Evolutionary conservation across 768 basidiomycete genomes (phyloP).

Genomic region (Mycena olivaceomarginata): DNA sequence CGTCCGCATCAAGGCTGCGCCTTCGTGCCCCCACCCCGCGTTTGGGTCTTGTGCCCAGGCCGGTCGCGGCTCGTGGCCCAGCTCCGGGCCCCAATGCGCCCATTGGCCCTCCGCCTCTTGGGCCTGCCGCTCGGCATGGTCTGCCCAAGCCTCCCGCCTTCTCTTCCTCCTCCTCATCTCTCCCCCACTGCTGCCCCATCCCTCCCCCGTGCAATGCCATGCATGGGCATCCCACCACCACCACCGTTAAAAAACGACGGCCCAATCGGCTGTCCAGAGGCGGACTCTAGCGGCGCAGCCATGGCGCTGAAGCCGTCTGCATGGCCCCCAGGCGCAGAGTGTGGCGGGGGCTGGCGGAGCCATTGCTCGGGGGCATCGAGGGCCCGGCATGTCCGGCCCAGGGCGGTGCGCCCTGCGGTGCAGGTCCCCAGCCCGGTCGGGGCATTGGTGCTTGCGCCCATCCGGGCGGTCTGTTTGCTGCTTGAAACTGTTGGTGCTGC

Average conservation of each 20-base stretch:
- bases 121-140: no score
- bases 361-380: slow-evolving; percentile 21
- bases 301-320: slow-evolving; percentile 31
- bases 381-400: slow-evolving; percentile 17
- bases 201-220: background rate
- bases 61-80: background rate
- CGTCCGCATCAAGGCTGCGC: slow-evolving; percentile 5
- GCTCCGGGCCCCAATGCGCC: background rate
- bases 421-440: slow-evolving; percentile 35
- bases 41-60: slow-evolving; percentile 2
- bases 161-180: background rate
- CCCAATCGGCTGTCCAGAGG: slow-evolving; percentile 29
- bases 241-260: slow-evolving; percentile 23
- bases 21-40: background rate
- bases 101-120: background rate
- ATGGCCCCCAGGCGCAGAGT: slow-evolving; percentile 4
- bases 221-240: background rate
- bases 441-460: slow-evolving; percentile 26
- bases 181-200: background rate
- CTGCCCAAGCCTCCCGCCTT: slow-evolving; percentile 3
- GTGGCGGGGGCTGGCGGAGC: slow-evolving; percentile 10
- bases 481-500: background rate
- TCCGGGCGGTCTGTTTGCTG: background rate
- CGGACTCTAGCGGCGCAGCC: slow-evolving; percentile 28
- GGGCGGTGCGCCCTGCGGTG: slow-evolving; percentile 3